These are phyloP conservation scores for Nothopassalora personata DNA, from an alignment of 2,329 filamentous ascomycete genomes.

Conservation along the genomic window DNA sequence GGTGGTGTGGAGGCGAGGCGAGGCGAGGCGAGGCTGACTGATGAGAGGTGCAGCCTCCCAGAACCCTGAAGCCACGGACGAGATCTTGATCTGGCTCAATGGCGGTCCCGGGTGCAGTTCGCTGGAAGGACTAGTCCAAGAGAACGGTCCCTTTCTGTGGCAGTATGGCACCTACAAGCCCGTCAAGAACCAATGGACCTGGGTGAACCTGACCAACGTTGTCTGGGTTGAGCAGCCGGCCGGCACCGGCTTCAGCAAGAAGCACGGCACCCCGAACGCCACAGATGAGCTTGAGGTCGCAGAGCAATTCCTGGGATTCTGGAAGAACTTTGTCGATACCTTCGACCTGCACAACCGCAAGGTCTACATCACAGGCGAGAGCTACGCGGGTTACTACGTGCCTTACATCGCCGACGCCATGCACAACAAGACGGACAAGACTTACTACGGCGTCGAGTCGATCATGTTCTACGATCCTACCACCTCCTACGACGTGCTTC, in stretches of 20 bases:
- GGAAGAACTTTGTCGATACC: conserved; percentile 45
- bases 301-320: conserved; percentile 34
- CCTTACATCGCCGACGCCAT: conserved; percentile 71
- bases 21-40: neutral
- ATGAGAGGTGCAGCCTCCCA: conserved; percentile 4
- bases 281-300: conserved; percentile 39
- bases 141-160: conserved; percentile 45
- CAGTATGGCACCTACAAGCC: conserved; percentile 41
- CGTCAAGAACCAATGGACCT: conserved; percentile 45
- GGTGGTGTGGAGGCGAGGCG: neutral
- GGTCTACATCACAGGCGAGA: conserved; percentile 65
- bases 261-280: conserved; percentile 32
- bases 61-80: conserved; percentile 39
- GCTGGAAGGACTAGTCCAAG: conserved; percentile 46
- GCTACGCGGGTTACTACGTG: conserved; percentile 38
- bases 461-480: conserved; percentile 70
- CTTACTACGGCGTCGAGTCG: conserved; percentile 62
- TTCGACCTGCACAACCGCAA: conserved; percentile 49
- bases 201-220: conserved; percentile 49
- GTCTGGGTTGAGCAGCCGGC: conserved; percentile 44
- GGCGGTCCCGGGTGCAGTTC: conserved; percentile 43
- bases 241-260: conserved; percentile 35
- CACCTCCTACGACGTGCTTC: conserved; percentile 50
- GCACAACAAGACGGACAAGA: conserved; percentile 60
- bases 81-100: conserved; percentile 37